These are phyloP conservation scores for Rhizopogon vesiculosus DNA, from an alignment of 768 basidiomycete species.

Conservation along the genomic window DNA sequence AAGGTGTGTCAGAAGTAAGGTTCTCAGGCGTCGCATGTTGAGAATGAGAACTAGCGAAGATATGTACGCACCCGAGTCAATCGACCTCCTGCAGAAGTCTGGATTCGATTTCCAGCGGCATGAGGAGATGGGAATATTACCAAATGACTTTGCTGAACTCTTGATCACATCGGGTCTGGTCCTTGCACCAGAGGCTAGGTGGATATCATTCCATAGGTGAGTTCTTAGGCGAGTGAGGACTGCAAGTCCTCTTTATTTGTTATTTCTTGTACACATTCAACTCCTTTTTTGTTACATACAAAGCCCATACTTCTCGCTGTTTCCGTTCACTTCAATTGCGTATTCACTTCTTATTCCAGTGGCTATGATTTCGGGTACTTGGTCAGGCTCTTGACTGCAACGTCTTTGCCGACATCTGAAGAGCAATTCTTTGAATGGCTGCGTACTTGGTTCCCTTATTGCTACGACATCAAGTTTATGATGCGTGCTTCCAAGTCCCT, in stretches of 20 bases:
- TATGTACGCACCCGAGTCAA: constrained; percentile 98
- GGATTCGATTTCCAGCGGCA: constrained; percentile 95
- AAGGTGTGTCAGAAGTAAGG: constrained; percentile 42
- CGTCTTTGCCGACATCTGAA: constrained; percentile 85
- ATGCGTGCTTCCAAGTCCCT: constrained; percentile 82
- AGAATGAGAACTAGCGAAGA: constrained; percentile 62
- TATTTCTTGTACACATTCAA: background rate
- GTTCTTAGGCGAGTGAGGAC: constrained; percentile 19
- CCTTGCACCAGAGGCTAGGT: constrained; percentile 80
- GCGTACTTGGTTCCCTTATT: constrained; percentile 88
- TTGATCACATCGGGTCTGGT: constrained; percentile 97
- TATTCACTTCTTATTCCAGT: constrained; percentile 36
- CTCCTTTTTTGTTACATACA: background rate
- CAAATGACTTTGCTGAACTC: constrained; percentile 94
- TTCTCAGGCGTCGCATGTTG: background rate
- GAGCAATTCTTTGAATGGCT: constrained; percentile 87
- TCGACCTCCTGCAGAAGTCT: constrained; percentile 90
- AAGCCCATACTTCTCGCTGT: background rate
- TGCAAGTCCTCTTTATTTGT: background rate
- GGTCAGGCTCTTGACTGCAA: constrained; percentile 84
- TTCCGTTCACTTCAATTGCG: background rate
- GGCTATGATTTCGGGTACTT: constrained; percentile 99
- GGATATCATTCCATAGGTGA: constrained; percentile 98
- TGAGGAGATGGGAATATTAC: constrained; percentile 86
- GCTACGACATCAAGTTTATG: constrained; percentile 97